These are phyloP conservation scores for Aspergillus coremiiformis DNA, from an alignment of 495 filamentous ascomycete genomes.

Conservation along the genomic window DNA sequence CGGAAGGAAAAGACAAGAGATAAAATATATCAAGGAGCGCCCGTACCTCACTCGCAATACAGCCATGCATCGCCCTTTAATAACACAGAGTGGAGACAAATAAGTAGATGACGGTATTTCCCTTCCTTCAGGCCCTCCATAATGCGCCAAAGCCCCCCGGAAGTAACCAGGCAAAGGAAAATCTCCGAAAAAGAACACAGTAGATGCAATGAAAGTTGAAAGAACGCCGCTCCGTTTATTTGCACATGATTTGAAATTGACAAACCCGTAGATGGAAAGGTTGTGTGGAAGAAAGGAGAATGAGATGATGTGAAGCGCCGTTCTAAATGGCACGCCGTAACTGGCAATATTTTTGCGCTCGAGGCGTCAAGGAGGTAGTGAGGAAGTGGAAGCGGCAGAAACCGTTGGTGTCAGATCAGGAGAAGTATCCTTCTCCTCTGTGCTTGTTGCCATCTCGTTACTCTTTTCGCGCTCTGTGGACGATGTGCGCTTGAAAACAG, in stretches of 20 bases:
- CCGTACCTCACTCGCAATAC: slow-evolving; percentile 11
- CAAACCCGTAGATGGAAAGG: neutral
- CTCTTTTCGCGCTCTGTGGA: slow-evolving; percentile 42
- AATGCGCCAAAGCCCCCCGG: slow-evolving; percentile 11
- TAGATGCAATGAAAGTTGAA: slow-evolving; percentile 1
- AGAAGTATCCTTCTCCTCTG: slow-evolving; percentile 32
- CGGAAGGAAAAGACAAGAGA: slow-evolving; percentile 3
- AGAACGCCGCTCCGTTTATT: slow-evolving; percentile 11
- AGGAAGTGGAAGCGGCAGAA: slow-evolving; percentile 35
- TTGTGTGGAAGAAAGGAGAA: neutral
- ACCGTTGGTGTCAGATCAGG: slow-evolving; percentile 35
- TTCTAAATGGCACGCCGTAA: neutral
- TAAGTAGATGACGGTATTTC: slow-evolving; percentile 5
- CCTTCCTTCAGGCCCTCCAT: slow-evolving; percentile 5
- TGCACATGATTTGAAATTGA: neutral
- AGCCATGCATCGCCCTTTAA: slow-evolving; percentile 5
- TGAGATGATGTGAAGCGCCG: neutral
- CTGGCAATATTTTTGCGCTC: neutral
- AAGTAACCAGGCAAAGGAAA: slow-evolving; percentile 4
- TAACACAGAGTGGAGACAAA: slow-evolving; percentile 4
- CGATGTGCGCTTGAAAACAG: slow-evolving; percentile 44
- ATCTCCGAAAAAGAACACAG: neutral
- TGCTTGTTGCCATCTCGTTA: slow-evolving; percentile 24
- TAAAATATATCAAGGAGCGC: slow-evolving; percentile 13
- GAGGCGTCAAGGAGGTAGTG: slow-evolving; percentile 12